Evolutionary conservation across 805 yeast species (phyloP).

Genomic region (Teunomyces aglyptinius): DNA sequence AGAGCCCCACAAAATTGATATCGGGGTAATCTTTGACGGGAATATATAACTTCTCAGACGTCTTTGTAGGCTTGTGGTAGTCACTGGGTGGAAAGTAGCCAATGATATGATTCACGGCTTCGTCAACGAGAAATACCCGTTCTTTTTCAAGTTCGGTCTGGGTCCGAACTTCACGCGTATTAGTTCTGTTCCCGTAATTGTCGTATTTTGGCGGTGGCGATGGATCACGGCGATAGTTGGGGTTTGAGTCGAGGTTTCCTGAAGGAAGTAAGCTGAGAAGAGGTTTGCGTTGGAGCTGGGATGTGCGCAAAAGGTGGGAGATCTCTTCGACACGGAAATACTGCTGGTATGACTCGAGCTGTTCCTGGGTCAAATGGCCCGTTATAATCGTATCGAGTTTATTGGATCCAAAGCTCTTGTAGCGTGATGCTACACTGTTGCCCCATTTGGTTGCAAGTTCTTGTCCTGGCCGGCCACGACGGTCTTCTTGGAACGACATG

Average conservation of each 20-base stretch:
- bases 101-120: slow-evolving; percentile 70
- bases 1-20: slow-evolving; percentile 85
- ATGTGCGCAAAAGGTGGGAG: slow-evolving; percentile 48
- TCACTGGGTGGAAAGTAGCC: slow-evolving; percentile 77
- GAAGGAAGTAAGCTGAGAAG: slow-evolving; percentile 52
- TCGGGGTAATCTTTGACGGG: slow-evolving; percentile 88
- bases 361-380: slow-evolving; percentile 60
- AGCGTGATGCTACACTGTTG: slow-evolving; percentile 26
- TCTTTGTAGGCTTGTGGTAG: slow-evolving; percentile 65
- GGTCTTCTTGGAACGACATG: slow-evolving; percentile 1
- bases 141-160: slow-evolving; percentile 68
- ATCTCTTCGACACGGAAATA: slow-evolving; percentile 79
- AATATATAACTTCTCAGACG: slow-evolving; percentile 77
- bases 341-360: slow-evolving; percentile 69
- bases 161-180: slow-evolving; percentile 74
- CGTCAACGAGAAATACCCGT: slow-evolving; percentile 73
- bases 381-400: slow-evolving; percentile 35
- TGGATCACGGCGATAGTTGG: slow-evolving; percentile 55
- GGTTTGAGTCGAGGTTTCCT: slow-evolving; percentile 20
- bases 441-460: slow-evolving; percentile 30
- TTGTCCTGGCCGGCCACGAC: slow-evolving; percentile 1
- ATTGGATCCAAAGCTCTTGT: slow-evolving; percentile 18
- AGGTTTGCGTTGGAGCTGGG: slow-evolving; percentile 27
- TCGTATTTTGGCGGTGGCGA: slow-evolving; percentile 96
- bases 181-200: slow-evolving; percentile 73